Base-by-base conservation (phyloP, 495 filamentous ascomycete genomes). In the Aspergillus diversus region DNA sequence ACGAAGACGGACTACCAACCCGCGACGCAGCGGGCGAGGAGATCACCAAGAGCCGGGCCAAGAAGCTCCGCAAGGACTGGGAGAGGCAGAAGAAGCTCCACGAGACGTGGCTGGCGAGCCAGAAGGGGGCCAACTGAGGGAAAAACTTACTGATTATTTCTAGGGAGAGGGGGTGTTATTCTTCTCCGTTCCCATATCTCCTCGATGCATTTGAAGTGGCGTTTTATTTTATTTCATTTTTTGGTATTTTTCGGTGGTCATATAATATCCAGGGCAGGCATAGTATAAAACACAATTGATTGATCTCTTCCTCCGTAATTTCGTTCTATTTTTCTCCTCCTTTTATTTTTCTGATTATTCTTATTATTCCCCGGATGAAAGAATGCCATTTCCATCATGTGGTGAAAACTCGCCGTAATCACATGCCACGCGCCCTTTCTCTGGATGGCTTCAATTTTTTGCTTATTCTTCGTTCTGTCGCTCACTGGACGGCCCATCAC, bases 1-100 rank as follows among this genome's bases (percentile, higher is more conserved):
- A 97, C 76, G 87, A 81, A 3, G 88, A 97, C 13, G 95, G 95
- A 2, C 59, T 98, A 50, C 95, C 95, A 9, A 90, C 84, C 4
- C 90, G 85, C 73, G 85, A 92, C 71, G 82, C 81, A 15, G 85
- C 87, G 32, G 95, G 93, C 1, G 85, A 85, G 65, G 92, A 96
- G 70, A 77, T 99, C 32, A 82, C 91, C 27, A 99, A 97, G 82
- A 89, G 83, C 59, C 82, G 84, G 66, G 61, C 62, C 37, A 99
- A 97, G 84, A 96, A 92, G 84, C 72, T 98, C 39, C 87, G 77
- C 78, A 98, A 98, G 81, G 91, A 92, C 33, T 96, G 91, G 92
- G 91, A 96, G 71, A 87, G 80, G 73, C 95, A 97, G 81, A 96
- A 90, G 83, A 96, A 92, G 83, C 67, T 84, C 60, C 90, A 97